phyloP scores from a whole-genome alignment of 1,139 yeast genomes.

The Candida tropicalis region DNA sequence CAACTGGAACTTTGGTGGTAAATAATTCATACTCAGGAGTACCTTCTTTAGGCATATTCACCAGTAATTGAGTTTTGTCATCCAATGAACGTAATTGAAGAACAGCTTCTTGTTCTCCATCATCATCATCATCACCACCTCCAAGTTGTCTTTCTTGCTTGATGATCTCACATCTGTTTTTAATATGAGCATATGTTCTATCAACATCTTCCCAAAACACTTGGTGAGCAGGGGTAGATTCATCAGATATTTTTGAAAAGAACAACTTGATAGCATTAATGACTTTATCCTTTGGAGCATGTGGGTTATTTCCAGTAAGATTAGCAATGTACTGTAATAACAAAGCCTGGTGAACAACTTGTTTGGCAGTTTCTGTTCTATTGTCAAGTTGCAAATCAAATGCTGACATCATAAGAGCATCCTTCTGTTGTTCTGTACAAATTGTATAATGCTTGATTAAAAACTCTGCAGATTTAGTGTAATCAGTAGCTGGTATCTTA shows the following conservation, averaged over 20 bases:
- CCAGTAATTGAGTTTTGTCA: slow-evolving; percentile 75
- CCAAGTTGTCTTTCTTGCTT: slow-evolving; percentile 45
- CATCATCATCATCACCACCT: slow-evolving; percentile 32
- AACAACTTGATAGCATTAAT: slow-evolving; percentile 68
- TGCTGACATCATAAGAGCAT: slow-evolving; percentile 90
- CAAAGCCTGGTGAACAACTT: slow-evolving; percentile 77
- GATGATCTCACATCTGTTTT: slow-evolving; percentile 70
- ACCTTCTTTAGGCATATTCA: slow-evolving; percentile 64
- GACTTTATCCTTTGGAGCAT: slow-evolving; percentile 32
- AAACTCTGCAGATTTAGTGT: slow-evolving; percentile 51
- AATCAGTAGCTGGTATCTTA: slow-evolving; percentile 51
- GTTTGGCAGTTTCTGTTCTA: slow-evolving; percentile 53
- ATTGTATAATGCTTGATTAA: slow-evolving; percentile 66
- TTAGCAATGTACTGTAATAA: slow-evolving; percentile 77
- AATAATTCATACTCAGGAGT: slow-evolving; percentile 61
- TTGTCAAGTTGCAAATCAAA: slow-evolving; percentile 79
- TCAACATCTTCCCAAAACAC: slow-evolving; percentile 77
- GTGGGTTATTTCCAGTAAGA: slow-evolving; percentile 43
- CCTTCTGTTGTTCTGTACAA: slow-evolving; percentile 83
- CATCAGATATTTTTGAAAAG: slow-evolving; percentile 61
- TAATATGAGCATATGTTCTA: slow-evolving; percentile 71
- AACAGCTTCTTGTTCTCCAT: slow-evolving; percentile 71
- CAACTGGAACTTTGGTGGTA: slow-evolving; percentile 53
- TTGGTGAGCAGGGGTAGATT: slow-evolving; percentile 57
- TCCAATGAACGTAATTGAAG: slow-evolving; percentile 90